Evolutionary conservation across 2,329 filamentous ascomycete genomes (phyloP), one percentile per base, ranked within the genome.

Genomic region (Claviceps capensis): DNA sequence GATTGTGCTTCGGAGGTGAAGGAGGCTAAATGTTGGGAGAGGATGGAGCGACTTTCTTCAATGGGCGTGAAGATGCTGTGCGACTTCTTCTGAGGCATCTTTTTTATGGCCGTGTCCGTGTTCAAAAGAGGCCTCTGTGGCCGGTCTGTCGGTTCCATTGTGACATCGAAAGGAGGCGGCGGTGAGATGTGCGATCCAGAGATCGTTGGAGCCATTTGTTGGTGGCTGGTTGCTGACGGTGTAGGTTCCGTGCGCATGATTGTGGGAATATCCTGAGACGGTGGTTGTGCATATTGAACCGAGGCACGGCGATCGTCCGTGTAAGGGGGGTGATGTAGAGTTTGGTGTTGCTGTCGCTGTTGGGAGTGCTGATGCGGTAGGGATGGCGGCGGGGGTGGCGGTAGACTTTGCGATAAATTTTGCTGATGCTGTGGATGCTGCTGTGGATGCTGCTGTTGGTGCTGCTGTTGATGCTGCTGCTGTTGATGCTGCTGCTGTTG

Each of bases 61-160:
- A 98, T 95, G 0, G 93, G 93, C 0, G 93, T 98, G 64, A 97
- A 97, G 54, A 98, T 97, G 66, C 90, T 96, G 64, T 90, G 85
- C 22, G 85, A 84, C 65, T 90, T 90, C 37, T 86, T 83, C 61
- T 84, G 86, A 2, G 85, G 83, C 56, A 86, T 71, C 58, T 78
- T 81, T 66, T 79, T 79, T 56, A 81, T 76, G 17, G 71, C 71
- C 38, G 68, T 67, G 48, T 72, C 72, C 5, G 72, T 79, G 58
- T 77, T 77, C 50, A 77, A 62, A 44, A 75, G 60, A 8, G 69
- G 75, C 37, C 71, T 69, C 54, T 72, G 68, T 3, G 69, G 67
- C 38, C 72, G 67, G 16, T 76, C 71, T 22, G 72, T 68, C 9
- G 72, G 69, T n/a, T 80, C 75, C 8, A 64, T 61, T 58, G 71